phyloP scores from a whole-genome alignment of 345 rosid genomes.

The Citrus glauca region DNA sequence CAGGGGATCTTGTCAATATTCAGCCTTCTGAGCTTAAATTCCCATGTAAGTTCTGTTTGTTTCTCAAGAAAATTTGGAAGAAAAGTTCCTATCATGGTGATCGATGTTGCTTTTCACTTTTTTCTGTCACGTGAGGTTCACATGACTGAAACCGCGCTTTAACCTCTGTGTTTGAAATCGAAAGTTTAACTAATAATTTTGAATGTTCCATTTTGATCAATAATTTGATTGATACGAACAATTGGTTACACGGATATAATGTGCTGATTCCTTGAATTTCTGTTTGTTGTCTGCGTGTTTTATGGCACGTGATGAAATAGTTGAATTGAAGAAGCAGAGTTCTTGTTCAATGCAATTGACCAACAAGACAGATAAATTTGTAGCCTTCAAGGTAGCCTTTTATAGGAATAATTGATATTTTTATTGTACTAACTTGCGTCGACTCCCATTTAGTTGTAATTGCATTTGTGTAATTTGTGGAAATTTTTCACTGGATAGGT shows the following conservation, averaged over 20 bases:
- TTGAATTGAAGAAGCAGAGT: constrained; percentile 82
- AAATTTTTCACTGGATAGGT: constrained; percentile 39
- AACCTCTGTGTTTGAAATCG: background rate
- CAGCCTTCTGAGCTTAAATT: constrained; percentile 82
- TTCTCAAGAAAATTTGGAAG: background rate
- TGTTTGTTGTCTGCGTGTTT: background rate
- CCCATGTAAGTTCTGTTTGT: constrained; percentile 54
- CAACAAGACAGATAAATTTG: constrained; percentile 60
- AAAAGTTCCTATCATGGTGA: background rate
- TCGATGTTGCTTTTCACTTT: background rate
- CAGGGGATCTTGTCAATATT: constrained; percentile 62
- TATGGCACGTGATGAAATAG: constrained; percentile 32
- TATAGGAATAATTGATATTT: background rate
- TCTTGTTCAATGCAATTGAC: constrained; percentile 71
- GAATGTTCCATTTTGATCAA: background rate
- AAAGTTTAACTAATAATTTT: background rate
- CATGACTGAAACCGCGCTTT: background rate
- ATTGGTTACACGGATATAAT: background rate
- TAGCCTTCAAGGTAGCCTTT: constrained; percentile 68
- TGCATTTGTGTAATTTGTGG: background rate
- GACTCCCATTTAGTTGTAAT: background rate
- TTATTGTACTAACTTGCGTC: background rate
- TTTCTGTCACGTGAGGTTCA: background rate
- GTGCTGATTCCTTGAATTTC: background rate
- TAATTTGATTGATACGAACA: too few species aligned